These are phyloP conservation scores for Mollisia scopiformis DNA, from an alignment of 2,329 filamentous ascomycete genomes.

Conservation along the genomic window DNA sequence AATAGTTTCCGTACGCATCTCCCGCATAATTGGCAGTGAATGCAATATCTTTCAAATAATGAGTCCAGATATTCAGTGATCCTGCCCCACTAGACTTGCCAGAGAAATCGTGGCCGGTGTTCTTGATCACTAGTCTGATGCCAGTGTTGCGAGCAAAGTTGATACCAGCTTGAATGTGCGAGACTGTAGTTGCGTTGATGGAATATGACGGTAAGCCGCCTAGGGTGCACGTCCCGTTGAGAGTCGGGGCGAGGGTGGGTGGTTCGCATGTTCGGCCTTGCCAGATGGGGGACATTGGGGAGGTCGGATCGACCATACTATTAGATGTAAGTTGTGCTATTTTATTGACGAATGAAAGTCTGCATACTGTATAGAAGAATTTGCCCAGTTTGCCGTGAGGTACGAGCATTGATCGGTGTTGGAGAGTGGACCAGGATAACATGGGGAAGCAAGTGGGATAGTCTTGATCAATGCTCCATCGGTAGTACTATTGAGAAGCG, in stretches of 20 bases:
- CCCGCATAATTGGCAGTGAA: neutral
- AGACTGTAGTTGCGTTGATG: neutral
- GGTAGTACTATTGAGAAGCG: constrained; percentile 14
- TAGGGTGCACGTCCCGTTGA: neutral
- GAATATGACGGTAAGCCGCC: neutral
- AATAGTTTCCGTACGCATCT: neutral
- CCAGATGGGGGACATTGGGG: neutral
- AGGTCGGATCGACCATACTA: neutral
- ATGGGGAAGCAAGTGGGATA: constrained; percentile 16
- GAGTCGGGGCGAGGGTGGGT: neutral
- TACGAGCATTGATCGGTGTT: neutral
- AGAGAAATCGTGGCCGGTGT: neutral
- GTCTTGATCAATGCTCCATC: constrained; percentile 21
- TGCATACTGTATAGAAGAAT: constrained; percentile 4
- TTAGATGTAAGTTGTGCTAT: neutral
- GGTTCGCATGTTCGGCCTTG: neutral
- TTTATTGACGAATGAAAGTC: neutral
- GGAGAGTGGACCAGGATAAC: constrained; percentile 5
- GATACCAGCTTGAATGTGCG: neutral
- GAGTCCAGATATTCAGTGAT: neutral
- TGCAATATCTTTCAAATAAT: neutral
- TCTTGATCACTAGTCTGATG: neutral
- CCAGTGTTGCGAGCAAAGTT: neutral
- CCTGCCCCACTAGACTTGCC: neutral
- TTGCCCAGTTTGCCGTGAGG: neutral